Evolutionary conservation across 129 eudicot genomes (phyloP).

Genomic region (Flaveria sonorensis): DNA sequence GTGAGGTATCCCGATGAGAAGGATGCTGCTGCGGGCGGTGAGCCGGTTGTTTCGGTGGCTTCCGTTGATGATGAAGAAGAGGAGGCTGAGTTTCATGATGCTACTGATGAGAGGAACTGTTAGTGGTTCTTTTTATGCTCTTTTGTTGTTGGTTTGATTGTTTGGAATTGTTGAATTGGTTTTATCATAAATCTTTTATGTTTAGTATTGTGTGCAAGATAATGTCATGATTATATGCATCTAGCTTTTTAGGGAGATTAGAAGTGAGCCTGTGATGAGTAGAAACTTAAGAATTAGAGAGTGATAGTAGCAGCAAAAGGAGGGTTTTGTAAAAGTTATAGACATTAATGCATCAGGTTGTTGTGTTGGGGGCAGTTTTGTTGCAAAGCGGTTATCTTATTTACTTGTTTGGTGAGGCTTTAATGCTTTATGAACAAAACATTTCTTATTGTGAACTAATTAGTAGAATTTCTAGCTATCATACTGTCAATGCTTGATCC

Average conservation of each 20-base stretch:
- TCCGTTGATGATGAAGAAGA: slow-evolving; percentile 55
- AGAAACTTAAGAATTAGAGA: too few species aligned
- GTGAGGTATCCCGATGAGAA: slow-evolving; percentile 86
- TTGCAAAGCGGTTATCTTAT: background rate
- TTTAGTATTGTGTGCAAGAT: too few species aligned
- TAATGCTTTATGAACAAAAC: background rate
- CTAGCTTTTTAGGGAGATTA: background rate
- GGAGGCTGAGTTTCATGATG: slow-evolving; percentile 60
- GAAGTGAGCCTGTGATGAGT: background rate
- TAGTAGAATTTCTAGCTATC: background rate
- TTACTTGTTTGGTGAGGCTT: background rate
- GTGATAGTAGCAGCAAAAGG: too few species aligned
- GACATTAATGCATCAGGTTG: too few species aligned
- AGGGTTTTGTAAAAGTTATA: too few species aligned
- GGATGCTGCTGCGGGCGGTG: slow-evolving; percentile 45
- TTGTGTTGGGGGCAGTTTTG: too few species aligned
- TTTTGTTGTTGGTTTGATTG: background rate
- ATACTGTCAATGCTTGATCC: background rate
- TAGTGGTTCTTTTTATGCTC: background rate
- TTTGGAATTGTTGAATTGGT: background rate
- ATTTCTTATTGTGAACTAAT: background rate
- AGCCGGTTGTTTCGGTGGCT: slow-evolving; percentile 45
- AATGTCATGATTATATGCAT: background rate
- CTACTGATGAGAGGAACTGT: slow-evolving; percentile 64
- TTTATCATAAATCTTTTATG: too few species aligned